phyloP scores from a whole-genome alignment of 202 grass and related monocot genomes.

The Zizania palustris region DNA sequence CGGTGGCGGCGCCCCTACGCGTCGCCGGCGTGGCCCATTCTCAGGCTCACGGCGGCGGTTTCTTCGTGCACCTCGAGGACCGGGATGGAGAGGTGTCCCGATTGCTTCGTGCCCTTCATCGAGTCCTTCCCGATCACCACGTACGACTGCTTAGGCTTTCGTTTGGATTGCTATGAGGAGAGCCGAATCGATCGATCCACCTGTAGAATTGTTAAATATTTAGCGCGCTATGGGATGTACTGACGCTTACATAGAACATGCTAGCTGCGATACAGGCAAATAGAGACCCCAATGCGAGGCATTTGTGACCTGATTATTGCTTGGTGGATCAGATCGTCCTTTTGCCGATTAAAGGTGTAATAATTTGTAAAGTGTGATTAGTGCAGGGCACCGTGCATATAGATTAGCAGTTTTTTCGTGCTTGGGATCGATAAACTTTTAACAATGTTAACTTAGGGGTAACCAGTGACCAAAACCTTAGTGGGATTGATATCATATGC shows the following conservation, averaged over 20 bases:
- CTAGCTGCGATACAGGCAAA: neutral
- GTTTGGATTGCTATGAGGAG: neutral
- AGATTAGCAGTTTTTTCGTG: neutral
- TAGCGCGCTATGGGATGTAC: neutral
- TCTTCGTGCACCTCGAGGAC: neutral
- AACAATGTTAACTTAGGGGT: neutral
- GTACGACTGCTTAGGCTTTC: constrained; percentile 10
- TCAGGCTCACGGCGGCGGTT: constrained; percentile 7
- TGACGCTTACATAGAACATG: constrained; percentile 2
- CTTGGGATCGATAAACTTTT: neutral
- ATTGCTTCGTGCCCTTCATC: constrained; percentile 7
- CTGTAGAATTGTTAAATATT: neutral
- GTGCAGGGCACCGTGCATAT: neutral
- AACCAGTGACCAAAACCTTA: neutral
- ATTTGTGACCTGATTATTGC: neutral
- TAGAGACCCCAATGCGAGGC: neutral
- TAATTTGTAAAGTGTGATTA: neutral
- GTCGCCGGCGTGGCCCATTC: neutral
- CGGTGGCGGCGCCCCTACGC: neutral
- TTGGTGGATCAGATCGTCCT: neutral
- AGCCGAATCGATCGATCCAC: neutral
- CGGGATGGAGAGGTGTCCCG: neutral
- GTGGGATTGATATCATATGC: neutral
- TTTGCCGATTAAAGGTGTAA: neutral
- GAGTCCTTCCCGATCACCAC: constrained; percentile 22